A percentile compares a stretch with the other conserved stretches of the same genome.
phyloP scores from a whole-genome alignment of 2,329 filamentous ascomycete species.

The Colletotrichum higginsianum region DNA sequence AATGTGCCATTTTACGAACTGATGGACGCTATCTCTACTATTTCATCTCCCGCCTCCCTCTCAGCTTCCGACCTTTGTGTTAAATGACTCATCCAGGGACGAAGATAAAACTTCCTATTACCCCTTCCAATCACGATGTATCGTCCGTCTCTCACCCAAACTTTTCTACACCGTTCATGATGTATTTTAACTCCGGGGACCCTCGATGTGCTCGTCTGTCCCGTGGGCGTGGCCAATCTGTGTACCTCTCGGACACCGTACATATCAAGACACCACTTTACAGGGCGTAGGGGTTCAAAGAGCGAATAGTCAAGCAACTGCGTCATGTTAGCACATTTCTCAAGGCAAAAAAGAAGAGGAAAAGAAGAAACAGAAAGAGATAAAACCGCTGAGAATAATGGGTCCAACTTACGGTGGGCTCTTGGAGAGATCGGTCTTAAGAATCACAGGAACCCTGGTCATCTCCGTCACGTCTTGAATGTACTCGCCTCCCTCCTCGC shows the following conservation, averaged over 20 bases:
- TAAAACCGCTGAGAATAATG: background rate
- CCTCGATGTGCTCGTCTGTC: background rate
- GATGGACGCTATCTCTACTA: conserved; percentile 41
- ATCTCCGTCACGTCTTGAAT: conserved; percentile 99
- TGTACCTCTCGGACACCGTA: conserved; percentile 11
- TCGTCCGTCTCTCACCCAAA: conserved; percentile 37
- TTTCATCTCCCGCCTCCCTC: conserved; percentile 33
- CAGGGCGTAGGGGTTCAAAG: conserved; percentile 83
- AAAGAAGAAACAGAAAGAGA: no score
- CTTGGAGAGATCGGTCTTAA: conserved; percentile 98
- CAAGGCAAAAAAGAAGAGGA: background rate
- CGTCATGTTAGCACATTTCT: conserved; percentile 54
- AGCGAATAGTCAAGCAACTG: conserved; percentile 87
- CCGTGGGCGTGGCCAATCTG: conserved; percentile 4
- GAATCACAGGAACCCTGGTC: conserved; percentile 95
- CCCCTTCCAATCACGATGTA: conserved; percentile 22
- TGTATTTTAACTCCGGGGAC: conserved; percentile 3
- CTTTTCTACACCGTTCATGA: conserved; percentile 36
- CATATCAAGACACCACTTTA: conserved; percentile 49
- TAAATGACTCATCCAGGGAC: conserved; percentile 41
- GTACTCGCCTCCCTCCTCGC: conserved; percentile 94
- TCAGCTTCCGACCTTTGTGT: conserved; percentile 25
- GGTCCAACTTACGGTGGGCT: conserved; percentile 91
- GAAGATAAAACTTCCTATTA: conserved; percentile 39
- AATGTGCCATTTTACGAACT: conserved; percentile 38